Evolutionary conservation across 163 green algal species (phyloP), one percentile per base, ranked within the genome.

Genomic region (Scenedesmus sp.): DNA sequence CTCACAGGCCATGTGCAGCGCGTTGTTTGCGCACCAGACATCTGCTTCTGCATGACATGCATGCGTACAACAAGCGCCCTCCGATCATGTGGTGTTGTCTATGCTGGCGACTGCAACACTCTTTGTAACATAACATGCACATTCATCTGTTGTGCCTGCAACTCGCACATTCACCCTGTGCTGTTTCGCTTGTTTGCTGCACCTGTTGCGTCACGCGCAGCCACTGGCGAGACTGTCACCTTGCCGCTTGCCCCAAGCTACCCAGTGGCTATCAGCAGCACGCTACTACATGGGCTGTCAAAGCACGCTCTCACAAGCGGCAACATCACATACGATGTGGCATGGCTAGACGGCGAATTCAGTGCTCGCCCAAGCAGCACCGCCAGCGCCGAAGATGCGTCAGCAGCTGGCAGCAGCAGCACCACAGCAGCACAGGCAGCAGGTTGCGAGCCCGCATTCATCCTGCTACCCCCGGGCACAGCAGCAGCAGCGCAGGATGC

Each of bases 21-120:
- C n/a, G 77, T 83, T 92, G 88, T 92, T 92, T 82, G 60, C 60
- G 77, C 77, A 88, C 79, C 79, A 92, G 59, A 79, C 60, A 88
- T 73, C 59, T 52, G 7, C 15, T 8, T 46, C 34, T 76, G 66
- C 4, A 2, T 6, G 4, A 18, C 5, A 52, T 52, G 70, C 70
- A 10, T 52, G 23, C 23, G 34, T 0, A 46, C 0, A 46, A 46
- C 34, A 46, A 46, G 34, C 34, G 34, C 34, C 34, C 34, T 46
- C 34, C 34, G 34, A 46, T 0, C 34, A 46, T 46, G 0, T 46
- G 0, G 34, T 46, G 34, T 0, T 46, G 34, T 46, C 34, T 46
- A 52, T 52, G 1, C 62, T 70, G 10, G 62, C 62, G 62, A 20
- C 62, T 70, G 62, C 62, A 12, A 20, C 62, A 12, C 62, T 70